A percentile compares a stretch with the other conserved stretches of the same genome.
Conservation (phyloP, 208 protist genomes). For the Leishmania major region DNA sequence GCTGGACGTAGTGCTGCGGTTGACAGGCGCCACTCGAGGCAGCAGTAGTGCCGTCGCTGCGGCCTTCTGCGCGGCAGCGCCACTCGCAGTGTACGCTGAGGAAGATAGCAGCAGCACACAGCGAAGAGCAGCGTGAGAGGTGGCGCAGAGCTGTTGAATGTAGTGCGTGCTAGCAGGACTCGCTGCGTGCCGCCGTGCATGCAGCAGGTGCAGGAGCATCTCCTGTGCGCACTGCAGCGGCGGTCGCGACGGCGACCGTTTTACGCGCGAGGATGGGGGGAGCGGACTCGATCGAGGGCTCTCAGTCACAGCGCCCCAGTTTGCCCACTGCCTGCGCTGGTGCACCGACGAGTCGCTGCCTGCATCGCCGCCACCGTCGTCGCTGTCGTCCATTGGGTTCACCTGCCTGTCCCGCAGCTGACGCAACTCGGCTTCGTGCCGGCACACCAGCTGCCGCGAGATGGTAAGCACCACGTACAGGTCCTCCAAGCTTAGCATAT, state of each 20-base stretch:
- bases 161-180: conserved; percentile 6
- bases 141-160: conserved; percentile 21
- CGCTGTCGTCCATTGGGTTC: not conserved
- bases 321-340: not conserved
- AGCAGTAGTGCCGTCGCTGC: not conserved
- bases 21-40: not conserved
- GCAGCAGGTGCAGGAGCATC: conserved; percentile 1
- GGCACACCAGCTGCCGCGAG: conserved; percentile 32
- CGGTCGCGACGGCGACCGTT: not conserved
- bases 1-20: not conserved
- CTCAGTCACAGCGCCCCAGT: not conserved
- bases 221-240: not conserved
- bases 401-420: conserved; percentile 1
- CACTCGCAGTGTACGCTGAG: not conserved
- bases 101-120: not conserved
- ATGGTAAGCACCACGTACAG: conserved; percentile 66
- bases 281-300: not conserved
- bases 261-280: not conserved
- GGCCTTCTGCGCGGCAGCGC: not conserved
- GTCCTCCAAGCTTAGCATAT: conserved; percentile 60
- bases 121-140: conserved; percentile 17
- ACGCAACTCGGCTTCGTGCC: not conserved
- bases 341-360: not conserved
- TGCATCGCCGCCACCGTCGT: not conserved
- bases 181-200: conserved; percentile 24